phyloP scores from a whole-genome alignment of 1,284 basidiomycete genomes.

The Cutaneotrichosporon arboriforme region DNA sequence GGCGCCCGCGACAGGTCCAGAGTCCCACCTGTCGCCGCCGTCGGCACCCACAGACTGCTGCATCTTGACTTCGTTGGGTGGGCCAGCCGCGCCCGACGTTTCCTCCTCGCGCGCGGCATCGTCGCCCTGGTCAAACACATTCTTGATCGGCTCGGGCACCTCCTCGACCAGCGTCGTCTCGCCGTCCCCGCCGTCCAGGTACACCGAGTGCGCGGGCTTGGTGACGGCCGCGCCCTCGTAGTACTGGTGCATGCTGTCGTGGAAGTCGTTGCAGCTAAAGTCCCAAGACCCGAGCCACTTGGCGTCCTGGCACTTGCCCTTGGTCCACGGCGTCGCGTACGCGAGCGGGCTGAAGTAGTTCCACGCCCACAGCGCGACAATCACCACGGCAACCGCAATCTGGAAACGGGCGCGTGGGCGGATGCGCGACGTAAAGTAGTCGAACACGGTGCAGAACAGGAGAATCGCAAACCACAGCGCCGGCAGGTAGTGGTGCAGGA shows the following conservation, averaged over 20 bases:
- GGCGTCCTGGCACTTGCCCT: constrained; percentile 65
- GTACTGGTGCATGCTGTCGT: constrained; percentile 36
- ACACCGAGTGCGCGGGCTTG: constrained; percentile 25
- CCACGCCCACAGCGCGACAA: constrained; percentile 74
- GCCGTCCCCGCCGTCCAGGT: constrained; percentile 11
- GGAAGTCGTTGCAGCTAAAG: constrained; percentile 64
- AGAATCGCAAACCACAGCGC: constrained; percentile 92
- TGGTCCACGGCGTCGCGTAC: constrained; percentile 87
- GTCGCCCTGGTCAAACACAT: constrained; percentile 42
- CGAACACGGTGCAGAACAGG: constrained; percentile 71
- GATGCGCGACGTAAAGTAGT: constrained; percentile 72
- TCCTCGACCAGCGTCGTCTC: constrained; percentile 34
- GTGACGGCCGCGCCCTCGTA: constrained; percentile 7
- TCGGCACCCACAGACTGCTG: constrained; percentile 30
- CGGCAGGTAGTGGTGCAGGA: constrained; percentile 95
- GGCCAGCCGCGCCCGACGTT: constrained; percentile 38
- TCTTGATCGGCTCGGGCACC: constrained; percentile 44
- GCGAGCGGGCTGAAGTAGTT: constrained; percentile 72
- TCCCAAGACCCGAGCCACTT: constrained; percentile 93
- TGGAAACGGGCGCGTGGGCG: constrained; percentile 72
- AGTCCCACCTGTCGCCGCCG: not conserved
- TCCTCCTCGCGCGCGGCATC: constrained; percentile 39
- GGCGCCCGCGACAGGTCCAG: constrained; percentile 3
- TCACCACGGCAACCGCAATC: constrained; percentile 65
- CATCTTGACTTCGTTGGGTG: constrained; percentile 38